Base-by-base conservation (phyloP, 2,329 filamentous ascomycete genomes). In the Esteya vermicola region DNA sequence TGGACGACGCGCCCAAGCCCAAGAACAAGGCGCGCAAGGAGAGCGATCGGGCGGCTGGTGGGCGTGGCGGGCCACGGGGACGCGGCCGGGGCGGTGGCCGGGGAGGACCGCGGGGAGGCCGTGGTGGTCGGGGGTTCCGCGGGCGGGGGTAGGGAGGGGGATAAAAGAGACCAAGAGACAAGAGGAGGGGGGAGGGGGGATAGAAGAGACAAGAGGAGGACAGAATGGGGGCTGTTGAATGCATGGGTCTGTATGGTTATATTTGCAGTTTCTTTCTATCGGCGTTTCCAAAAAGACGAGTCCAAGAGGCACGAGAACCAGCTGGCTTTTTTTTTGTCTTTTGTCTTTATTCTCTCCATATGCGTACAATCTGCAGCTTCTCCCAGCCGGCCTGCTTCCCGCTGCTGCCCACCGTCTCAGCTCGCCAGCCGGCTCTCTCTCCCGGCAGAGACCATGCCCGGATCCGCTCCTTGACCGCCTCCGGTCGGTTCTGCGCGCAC, bases 1-100 rank as follows among this genome's bases (percentile, higher is more conserved):
- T 98, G 51, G 91, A 98, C 59, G 91, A 98, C 63, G 78, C 85
- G 54, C 86, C 89, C 38, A 98, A 98, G 70, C 89, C 91, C 45
- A 96, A 96, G 81, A 98, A 98, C 68, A 98, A 98, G 78, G 89
- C 91, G 21, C 77, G 89, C 57, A 98, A 98, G 72, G 91, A 96
- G 65, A 72, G 70, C 25, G 73, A 75, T 43, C 67, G 78, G 36
- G 72, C 68, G 9, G 61, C 70, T 26, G 67, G 75, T 43, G 62
- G 71, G 16, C 45, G 50, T 4, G 47, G 53, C 40, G 51, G 52
- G 1, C 41, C 37, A 4, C 45, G 51, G 9, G 52, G 52, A 5
- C 58, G 61, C 18, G 61, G 62, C 9, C 56, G 61, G 33, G 45
- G 51, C 16, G 43, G 45, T 7, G 41, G 49, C 2, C 36, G 47